Base-by-base conservation (phyloP, 257 asterid species). In the Petunia secreta region DNA sequence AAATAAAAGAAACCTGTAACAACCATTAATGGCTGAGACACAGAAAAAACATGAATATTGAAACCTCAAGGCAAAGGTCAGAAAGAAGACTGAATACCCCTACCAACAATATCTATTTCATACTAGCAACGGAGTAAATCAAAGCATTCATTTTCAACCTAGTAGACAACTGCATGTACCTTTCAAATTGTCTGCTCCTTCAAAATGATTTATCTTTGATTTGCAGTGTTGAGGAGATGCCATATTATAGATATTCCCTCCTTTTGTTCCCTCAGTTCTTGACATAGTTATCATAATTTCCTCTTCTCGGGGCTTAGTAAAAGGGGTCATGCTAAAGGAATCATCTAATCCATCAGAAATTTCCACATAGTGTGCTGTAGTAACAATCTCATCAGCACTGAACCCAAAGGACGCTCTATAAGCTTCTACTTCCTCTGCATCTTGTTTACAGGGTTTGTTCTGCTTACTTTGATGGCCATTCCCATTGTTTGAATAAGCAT, bases 401-500 rank as follows among this genome's bases (percentile, higher is more conserved):
- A 96, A 96, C 82, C 98, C 99, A 78, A 96, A 96, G 44, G 99
- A 96, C 9, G 99, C 98, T 86, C 99, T 83, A 84, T 96, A 96
- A 63, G 99, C 99, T 86, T 96, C 98, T 8, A 90, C 85, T 83
- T 96, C 99, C 84, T 96, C 99, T 13, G 86, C 91, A 80, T 96
- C 99, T n/a, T 89, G 91, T 83, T 91, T 96, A 83, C 81, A 82
- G 58, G 88, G 63, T 81, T 86, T 96, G 85, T 48, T 91, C 90
- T 89, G 98, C 88, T 95, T 86, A 81, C 84, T 96, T 79, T 90
- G 97, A 80, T 87, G 89, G 75, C 82, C 92, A 48, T 83, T 92
- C 53, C 91, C 95, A 75, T 89, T 89, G 75, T 89, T 92, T 43
- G 93, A 73, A 84, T 87, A 89, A 80, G 93, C 94, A 81, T 94